Evolutionary conservation across 139 green algal species (phyloP).

Genomic region (Chlamydomonas eustigma): DNA sequence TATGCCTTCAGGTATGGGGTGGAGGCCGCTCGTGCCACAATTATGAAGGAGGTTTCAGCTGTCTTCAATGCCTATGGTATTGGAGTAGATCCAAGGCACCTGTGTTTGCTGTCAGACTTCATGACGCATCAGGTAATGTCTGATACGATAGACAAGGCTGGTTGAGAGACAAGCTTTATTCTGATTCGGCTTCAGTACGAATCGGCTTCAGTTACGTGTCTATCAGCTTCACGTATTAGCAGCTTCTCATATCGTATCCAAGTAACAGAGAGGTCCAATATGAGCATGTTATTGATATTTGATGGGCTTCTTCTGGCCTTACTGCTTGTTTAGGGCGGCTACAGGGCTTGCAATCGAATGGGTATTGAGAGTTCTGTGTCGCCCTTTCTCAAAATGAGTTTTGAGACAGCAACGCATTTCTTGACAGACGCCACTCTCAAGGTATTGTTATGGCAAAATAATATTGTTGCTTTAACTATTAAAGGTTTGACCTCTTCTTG

Average conservation of each 20-base stretch:
- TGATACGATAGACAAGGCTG: no score
- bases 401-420: slow-evolving; percentile 95
- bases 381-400: slow-evolving; percentile 94
- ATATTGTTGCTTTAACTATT: no score
- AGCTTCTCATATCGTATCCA: no score
- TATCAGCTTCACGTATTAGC: no score
- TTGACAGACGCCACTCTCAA: slow-evolving; percentile 83
- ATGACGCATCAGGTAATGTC: slow-evolving; percentile 93
- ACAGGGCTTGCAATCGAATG: slow-evolving; percentile 84
- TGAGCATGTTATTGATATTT: neutral
- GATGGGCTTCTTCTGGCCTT: neutral
- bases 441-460: no score
- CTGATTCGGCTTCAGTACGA: no score
- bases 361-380: slow-evolving; percentile 86
- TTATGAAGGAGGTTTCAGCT: slow-evolving; percentile 74
- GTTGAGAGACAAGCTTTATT: no score
- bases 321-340: slow-evolving; percentile 38
- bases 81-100: slow-evolving; percentile 88
- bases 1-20: slow-evolving; percentile 93
- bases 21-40: slow-evolving; percentile 85
- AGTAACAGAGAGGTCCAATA: no score
- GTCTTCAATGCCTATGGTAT: slow-evolving; percentile 99
- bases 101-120: slow-evolving; percentile 93
- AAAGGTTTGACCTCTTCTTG: no score
- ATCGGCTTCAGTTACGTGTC: no score